phyloP scores from a whole-genome alignment of 2,329 filamentous ascomycete species.

The Aschersonia sp. region DNA sequence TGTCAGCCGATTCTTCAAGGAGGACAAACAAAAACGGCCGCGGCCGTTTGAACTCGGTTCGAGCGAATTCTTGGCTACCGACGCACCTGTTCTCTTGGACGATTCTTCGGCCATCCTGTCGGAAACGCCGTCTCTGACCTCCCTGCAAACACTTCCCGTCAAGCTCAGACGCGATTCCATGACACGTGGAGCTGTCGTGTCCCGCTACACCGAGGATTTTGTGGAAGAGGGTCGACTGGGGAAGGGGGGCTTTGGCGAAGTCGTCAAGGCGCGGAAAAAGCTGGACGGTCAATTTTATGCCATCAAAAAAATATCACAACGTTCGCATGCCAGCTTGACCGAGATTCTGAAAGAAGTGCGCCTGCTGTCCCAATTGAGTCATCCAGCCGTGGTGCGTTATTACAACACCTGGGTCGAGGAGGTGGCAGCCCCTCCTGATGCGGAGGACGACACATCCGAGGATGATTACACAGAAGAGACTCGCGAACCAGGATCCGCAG shows the following conservation, averaged over 20 bases:
- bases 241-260: slow-evolving; percentile 90
- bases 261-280: slow-evolving; percentile 89
- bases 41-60: slow-evolving; percentile 62
- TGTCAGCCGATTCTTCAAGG: slow-evolving; percentile 69
- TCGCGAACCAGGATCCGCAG: slow-evolving; percentile 22
- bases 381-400: slow-evolving; percentile 76
- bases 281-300: slow-evolving; percentile 88
- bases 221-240: slow-evolving; percentile 79
- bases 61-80: slow-evolving; percentile 51
- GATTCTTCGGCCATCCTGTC: slow-evolving; percentile 24
- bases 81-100: slow-evolving; percentile 41
- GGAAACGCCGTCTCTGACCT: slow-evolving; percentile 25
- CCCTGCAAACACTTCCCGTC: slow-evolving; percentile 26
- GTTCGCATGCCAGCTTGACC: slow-evolving; percentile 62
- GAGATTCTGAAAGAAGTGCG: slow-evolving; percentile 78
- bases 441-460: slow-evolving; percentile 41
- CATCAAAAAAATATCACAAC: slow-evolving; percentile 88
- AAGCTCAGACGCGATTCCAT: slow-evolving; percentile 49
- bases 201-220: slow-evolving; percentile 79
- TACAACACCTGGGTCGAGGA: slow-evolving; percentile 93
- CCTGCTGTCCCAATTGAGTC: slow-evolving; percentile 80
- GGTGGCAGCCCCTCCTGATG: slow-evolving; percentile 33
- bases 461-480: slow-evolving; percentile 27
- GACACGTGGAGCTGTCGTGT: slow-evolving; percentile 35
- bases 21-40: slow-evolving; percentile 69